Percentiles rank a stretch among this genome's conserved stretches.
These are phyloP conservation scores for Leonotis leonurus DNA, from an alignment of 257 asterid species.

Conservation along the genomic window DNA sequence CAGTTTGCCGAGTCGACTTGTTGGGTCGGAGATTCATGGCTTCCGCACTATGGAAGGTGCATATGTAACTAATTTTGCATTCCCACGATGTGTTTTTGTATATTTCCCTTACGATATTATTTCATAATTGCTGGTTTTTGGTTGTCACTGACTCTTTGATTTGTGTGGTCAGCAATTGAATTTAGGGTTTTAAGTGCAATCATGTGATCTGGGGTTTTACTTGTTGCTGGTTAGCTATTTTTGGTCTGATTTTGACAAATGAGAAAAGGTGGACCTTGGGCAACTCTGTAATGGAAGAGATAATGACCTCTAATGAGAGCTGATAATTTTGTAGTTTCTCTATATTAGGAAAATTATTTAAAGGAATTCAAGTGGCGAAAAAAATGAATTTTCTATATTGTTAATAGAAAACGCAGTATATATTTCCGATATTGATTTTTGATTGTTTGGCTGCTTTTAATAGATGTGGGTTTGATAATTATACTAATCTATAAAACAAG, in stretches of 20 bases:
- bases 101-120: neutral
- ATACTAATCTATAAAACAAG: neutral
- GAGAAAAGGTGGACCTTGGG: neutral
- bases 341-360: conserved; percentile 1
- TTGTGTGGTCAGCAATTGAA: conserved; percentile 17
- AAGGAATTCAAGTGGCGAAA: neutral
- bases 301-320: neutral
- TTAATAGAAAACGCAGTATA: neutral
- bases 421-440: neutral
- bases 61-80: neutral
- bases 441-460: neutral
- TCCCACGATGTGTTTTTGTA: neutral
- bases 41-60: conserved; percentile 75
- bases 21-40: conserved; percentile 85
- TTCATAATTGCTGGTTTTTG: conserved; percentile 1
- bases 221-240: neutral
- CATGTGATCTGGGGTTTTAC: neutral
- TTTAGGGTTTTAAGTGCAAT: conserved; percentile 17
- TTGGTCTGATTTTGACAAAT: conserved; percentile 6
- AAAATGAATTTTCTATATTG: neutral
- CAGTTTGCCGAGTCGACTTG: conserved; percentile 29
- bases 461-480: neutral
- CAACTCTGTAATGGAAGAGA: neutral
- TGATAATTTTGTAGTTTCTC: neutral
- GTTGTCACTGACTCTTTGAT: neutral